These are phyloP conservation scores for Boletus coffeatus DNA, from an alignment of 1,284 basidiomycete species.

Conservation along the genomic window DNA sequence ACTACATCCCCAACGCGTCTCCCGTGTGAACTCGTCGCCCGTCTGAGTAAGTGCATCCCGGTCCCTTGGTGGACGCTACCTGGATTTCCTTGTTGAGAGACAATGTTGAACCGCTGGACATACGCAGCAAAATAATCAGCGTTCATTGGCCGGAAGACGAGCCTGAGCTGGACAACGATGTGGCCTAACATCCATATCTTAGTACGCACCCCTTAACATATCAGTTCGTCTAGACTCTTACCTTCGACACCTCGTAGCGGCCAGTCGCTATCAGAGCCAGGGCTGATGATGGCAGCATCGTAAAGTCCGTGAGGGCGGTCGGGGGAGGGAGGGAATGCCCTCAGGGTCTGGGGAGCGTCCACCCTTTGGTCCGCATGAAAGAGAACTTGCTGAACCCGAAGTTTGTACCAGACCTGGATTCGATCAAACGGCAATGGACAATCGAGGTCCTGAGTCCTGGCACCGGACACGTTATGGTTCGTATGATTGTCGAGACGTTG, in stretches of 20 bases:
- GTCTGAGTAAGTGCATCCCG: too few relatives aligned
- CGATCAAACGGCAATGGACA: background rate
- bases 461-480: background rate
- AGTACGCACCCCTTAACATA: background rate
- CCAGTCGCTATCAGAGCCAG: background rate
- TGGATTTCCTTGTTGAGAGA: background rate
- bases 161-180: conserved; percentile 1
- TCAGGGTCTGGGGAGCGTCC: background rate
- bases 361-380: background rate
- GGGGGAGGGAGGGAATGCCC: background rate
- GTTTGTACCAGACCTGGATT: conserved; percentile 6
- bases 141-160: background rate
- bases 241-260: background rate
- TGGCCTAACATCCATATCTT: conserved; percentile 2
- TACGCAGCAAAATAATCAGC: background rate
- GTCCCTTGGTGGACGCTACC: too few relatives aligned
- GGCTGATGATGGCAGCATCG: background rate
- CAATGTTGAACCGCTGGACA: background rate
- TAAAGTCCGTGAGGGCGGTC: too few relatives aligned
- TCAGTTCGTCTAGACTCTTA: background rate
- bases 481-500: background rate
- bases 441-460: too few relatives aligned
- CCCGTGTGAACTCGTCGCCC: background rate
- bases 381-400: background rate
- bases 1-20: background rate